These are phyloP conservation scores for Colletotrichum nymphaeae DNA, from an alignment of 2,329 filamentous ascomycete species.

Conservation along the genomic window DNA sequence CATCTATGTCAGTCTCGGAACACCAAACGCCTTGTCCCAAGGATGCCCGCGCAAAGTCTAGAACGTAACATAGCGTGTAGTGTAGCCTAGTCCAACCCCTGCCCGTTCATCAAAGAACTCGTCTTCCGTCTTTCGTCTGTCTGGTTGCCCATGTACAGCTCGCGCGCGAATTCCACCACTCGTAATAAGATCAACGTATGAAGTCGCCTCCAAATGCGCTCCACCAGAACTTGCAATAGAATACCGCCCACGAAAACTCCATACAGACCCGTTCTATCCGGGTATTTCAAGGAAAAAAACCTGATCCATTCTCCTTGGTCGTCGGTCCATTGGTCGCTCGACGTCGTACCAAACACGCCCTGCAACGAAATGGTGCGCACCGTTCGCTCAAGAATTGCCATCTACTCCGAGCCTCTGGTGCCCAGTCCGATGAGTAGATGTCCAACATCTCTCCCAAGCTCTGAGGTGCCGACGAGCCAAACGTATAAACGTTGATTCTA, in stretches of 20 bases:
- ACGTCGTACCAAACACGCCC: neutral
- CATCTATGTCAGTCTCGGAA: conserved; percentile 35
- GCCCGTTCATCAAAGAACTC: neutral
- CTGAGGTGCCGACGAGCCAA: neutral
- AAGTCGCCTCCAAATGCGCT: neutral
- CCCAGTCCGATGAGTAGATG: neutral
- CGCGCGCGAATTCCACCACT: neutral
- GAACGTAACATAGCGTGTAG: conserved; percentile 17
- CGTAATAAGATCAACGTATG: neutral
- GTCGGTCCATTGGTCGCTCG: neutral
- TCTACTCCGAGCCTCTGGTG: neutral
- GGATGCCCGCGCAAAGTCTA: conserved; percentile 34
- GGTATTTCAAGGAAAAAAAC: conserved; percentile 30
- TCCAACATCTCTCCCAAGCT: neutral
- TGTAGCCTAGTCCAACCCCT: conserved; percentile 8
- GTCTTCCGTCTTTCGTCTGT: neutral
- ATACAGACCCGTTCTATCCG: conserved; percentile 31
- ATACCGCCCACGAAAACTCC: neutral
- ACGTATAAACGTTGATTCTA: neutral
- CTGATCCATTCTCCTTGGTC: neutral
- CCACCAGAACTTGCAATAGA: neutral
- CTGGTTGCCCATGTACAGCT: neutral
- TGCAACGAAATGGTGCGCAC: neutral
- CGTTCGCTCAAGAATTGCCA: neutral
- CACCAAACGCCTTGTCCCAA: conserved; percentile 30